phyloP scores from a whole-genome alignment of 2,329 filamentous ascomycete genomes.

The Alternaria infectoria region DNA sequence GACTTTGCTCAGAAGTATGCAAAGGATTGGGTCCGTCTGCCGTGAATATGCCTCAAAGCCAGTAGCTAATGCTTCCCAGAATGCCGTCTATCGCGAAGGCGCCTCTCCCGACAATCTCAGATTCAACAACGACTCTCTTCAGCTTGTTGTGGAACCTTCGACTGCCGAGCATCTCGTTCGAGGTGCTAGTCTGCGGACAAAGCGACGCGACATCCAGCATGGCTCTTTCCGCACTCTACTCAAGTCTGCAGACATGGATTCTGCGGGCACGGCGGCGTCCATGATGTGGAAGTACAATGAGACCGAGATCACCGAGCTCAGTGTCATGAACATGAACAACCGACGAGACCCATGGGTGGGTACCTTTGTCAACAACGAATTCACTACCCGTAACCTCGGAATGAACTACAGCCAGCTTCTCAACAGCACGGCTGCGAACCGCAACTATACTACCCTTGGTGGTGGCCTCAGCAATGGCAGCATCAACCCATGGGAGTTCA shows the following conservation, averaged over 20 bases:
- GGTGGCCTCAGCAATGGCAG: slow-evolving; percentile 38
- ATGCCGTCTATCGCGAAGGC: slow-evolving; percentile 53
- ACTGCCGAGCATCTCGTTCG: slow-evolving; percentile 51
- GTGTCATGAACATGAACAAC: slow-evolving; percentile 55
- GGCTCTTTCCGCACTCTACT: slow-evolving; percentile 55
- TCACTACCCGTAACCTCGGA: slow-evolving; percentile 46
- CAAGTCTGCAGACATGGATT: slow-evolving; percentile 46
- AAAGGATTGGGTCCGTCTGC: slow-evolving; percentile 48
- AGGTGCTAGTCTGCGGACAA: slow-evolving; percentile 52
- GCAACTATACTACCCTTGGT: slow-evolving; percentile 49
- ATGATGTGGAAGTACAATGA: slow-evolving; percentile 57
- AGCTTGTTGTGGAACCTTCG: slow-evolving; percentile 44
- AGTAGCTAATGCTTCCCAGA: slow-evolving; percentile 19
- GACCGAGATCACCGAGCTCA: slow-evolving; percentile 51
- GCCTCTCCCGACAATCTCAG: slow-evolving; percentile 51
- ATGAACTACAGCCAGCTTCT: slow-evolving; percentile 51
- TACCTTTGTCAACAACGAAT: slow-evolving; percentile 49
- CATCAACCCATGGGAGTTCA: slow-evolving; percentile 52
- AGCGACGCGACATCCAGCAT: slow-evolving; percentile 56
- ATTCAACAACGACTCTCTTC: slow-evolving; percentile 45
- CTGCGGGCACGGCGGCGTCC: slow-evolving; percentile 52
- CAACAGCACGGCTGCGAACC: slow-evolving; percentile 32
- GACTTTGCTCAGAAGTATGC: slow-evolving; percentile 54
- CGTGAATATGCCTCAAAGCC: neutral
- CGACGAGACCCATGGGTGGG: slow-evolving; percentile 47